These are phyloP conservation scores for Galerina sulciceps DNA, from an alignment of 768 basidiomycete species.

Conservation along the genomic window DNA sequence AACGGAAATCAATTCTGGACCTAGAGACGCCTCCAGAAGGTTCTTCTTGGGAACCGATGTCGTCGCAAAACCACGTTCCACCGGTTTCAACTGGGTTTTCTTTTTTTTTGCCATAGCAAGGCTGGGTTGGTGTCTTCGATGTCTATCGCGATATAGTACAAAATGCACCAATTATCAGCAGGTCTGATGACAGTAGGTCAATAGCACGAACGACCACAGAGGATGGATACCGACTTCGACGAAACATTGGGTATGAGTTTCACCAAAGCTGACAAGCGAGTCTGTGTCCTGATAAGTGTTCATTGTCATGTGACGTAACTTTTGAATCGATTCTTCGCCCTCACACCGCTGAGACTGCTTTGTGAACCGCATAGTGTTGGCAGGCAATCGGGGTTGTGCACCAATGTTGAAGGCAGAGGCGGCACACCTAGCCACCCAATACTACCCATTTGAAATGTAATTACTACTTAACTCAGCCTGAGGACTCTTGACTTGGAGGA, in stretches of 20 bases:
- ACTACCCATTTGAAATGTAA: no score
- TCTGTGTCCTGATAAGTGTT: no score
- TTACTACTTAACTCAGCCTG: no score
- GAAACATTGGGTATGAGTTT: slow-evolving; percentile 8
- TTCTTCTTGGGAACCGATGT: slow-evolving; percentile 84
- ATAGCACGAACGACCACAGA: neutral
- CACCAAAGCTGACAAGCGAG: no score
- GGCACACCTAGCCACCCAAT: no score
- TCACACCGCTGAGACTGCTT: no score
- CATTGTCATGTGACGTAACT: no score
- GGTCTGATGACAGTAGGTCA: neutral
- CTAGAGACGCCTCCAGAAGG: slow-evolving; percentile 18
- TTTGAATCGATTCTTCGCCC: no score
- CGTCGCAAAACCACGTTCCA: slow-evolving; percentile 79
- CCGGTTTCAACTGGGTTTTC: slow-evolving; percentile 78
- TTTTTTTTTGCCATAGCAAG: slow-evolving; percentile 78
- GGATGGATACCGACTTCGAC: neutral
- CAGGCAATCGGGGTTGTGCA: no score
- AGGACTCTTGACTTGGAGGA: no score
- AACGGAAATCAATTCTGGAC: neutral
- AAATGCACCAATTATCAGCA: neutral
- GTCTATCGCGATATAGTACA: neutral
- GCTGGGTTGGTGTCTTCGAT: neutral
- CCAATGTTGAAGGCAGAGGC: no score
- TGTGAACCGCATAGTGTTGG: no score